phyloP scores from a whole-genome alignment of 2,329 filamentous ascomycete genomes.

The Ceratocystis papillata region DNA sequence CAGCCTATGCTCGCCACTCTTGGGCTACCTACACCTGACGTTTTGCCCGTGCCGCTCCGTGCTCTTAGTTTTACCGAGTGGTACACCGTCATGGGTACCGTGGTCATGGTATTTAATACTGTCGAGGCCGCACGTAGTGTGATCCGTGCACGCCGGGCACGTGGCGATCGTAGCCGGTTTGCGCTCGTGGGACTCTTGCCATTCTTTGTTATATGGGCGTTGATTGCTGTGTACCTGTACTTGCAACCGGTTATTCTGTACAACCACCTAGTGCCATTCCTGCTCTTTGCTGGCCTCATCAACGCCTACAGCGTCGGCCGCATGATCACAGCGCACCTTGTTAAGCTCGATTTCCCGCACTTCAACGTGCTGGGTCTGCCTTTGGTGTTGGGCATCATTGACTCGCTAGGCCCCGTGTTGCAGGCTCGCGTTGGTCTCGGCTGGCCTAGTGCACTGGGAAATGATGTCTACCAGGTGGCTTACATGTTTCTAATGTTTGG shows the following conservation, averaged over 20 bases:
- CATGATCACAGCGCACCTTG: slow-evolving; percentile 90
- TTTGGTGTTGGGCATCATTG: slow-evolving; percentile 64
- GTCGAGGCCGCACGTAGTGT: slow-evolving; percentile 71
- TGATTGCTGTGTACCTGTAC: slow-evolving; percentile 68
- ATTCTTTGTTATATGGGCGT: slow-evolving; percentile 64
- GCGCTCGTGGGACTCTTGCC: slow-evolving; percentile 76
- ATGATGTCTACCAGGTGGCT: slow-evolving; percentile 75
- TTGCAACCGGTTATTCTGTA: slow-evolving; percentile 76
- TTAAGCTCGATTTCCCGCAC: slow-evolving; percentile 79
- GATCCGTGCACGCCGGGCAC: slow-evolving; percentile 63
- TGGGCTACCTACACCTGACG: slow-evolving; percentile 47
- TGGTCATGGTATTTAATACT: slow-evolving; percentile 79
- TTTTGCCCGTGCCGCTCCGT: slow-evolving; percentile 45
- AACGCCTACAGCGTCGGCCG: slow-evolving; percentile 93
- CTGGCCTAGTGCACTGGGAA: slow-evolving; percentile 66
- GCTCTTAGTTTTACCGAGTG: slow-evolving; percentile 78
- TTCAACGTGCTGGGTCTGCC: slow-evolving; percentile 75
- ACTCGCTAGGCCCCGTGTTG: slow-evolving; percentile 63
- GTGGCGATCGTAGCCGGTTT: slow-evolving; percentile 59
- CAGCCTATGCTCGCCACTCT: slow-evolving; percentile 63
- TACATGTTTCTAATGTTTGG: slow-evolving; percentile 86
- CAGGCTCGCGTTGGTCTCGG: slow-evolving; percentile 50
- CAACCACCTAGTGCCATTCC: slow-evolving; percentile 77
- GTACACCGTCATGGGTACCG: slow-evolving; percentile 76
- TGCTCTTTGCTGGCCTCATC: slow-evolving; percentile 75